These are phyloP conservation scores for Aphanomyces stellatus DNA, from an alignment of 352 stramenopile genomes.

Conservation along the genomic window DNA sequence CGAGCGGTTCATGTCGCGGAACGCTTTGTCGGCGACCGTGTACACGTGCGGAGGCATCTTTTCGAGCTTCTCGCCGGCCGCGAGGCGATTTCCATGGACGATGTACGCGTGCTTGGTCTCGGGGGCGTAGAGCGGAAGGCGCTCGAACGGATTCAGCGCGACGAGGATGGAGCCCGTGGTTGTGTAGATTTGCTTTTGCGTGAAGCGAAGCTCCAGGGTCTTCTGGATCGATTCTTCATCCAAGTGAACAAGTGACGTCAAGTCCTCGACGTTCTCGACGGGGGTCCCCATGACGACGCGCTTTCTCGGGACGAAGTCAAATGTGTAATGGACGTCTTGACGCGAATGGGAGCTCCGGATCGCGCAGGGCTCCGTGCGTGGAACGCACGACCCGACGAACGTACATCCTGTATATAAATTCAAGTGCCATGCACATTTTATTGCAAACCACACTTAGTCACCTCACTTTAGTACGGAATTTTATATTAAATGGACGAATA, in stretches of 20 bases:
- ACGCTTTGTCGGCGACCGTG: conserved; percentile 70
- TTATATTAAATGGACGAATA: too few relatives aligned
- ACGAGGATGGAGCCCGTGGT: conserved; percentile 39
- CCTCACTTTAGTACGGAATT: too few relatives aligned
- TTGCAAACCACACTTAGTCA: too few relatives aligned
- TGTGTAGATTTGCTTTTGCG: conserved; percentile 29
- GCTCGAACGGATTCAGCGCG: conserved; percentile 49
- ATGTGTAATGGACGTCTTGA: conserved; percentile 5
- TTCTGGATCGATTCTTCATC: conserved; percentile 17
- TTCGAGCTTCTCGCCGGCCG: conserved; percentile 43
- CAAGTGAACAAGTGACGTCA: conserved; percentile 20
- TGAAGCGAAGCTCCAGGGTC: conserved; percentile 14
- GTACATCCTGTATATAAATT: too few relatives aligned
- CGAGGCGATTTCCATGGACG: conserved; percentile 25
- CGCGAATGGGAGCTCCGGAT: too few relatives aligned
- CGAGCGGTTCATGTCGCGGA: conserved; percentile 72
- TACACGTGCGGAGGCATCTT: conserved; percentile 78
- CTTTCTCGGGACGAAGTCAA: background rate
- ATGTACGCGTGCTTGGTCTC: conserved; percentile 12
- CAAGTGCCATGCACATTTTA: too few relatives aligned
- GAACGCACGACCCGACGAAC: too few relatives aligned
- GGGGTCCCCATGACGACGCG: background rate
- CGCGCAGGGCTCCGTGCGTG: too few relatives aligned
- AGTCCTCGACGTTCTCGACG: conserved; percentile 24
- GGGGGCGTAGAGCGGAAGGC: conserved; percentile 46